Evolutionary conservation across 345 rosid species (phyloP).

Genomic region (Brassica napus): DNA sequence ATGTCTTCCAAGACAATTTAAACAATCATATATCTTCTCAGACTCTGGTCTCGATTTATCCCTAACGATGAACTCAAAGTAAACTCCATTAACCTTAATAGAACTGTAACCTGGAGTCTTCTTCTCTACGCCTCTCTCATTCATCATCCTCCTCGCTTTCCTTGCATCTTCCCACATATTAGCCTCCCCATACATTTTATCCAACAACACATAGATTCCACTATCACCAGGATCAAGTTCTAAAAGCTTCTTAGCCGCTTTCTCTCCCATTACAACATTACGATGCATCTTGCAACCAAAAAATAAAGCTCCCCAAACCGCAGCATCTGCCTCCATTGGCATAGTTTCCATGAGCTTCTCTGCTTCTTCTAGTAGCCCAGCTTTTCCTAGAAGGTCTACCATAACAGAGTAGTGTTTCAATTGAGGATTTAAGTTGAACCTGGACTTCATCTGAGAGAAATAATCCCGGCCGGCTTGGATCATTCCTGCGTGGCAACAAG

Average conservation of each 20-base stretch:
- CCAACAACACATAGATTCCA: conserved; percentile 76
- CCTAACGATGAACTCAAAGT: conserved; percentile 68
- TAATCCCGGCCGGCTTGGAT: conserved; percentile 66
- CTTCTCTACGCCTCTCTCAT: conserved; percentile 70
- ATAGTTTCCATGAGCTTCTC: conserved; percentile 63
- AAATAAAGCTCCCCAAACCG: conserved; percentile 81
- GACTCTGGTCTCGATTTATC: conserved; percentile 64
- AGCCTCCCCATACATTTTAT: conserved; percentile 73
- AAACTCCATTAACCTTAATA: conserved; percentile 63
- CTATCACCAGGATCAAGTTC: conserved; percentile 79
- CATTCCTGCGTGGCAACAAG: conserved; percentile 93
- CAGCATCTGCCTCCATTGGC: conserved; percentile 76
- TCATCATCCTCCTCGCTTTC: conserved; percentile 69
- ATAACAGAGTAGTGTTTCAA: conserved; percentile 84
- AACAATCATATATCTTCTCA: conserved; percentile 48
- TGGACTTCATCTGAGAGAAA: conserved; percentile 66
- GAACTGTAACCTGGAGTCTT: conserved; percentile 89
- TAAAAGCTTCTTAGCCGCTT: conserved; percentile 71
- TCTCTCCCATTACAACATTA: conserved; percentile 64
- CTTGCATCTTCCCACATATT: conserved; percentile 73
- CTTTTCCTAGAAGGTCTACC: conserved; percentile 88
- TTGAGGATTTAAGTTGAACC: conserved; percentile 55
- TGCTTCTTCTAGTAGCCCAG: conserved; percentile 79
- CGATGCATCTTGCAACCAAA: conserved; percentile 75
- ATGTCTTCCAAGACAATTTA: not conserved